These are phyloP conservation scores for Colletotrichum agaves DNA, from an alignment of 2,329 filamentous ascomycete genomes.

Conservation along the genomic window DNA sequence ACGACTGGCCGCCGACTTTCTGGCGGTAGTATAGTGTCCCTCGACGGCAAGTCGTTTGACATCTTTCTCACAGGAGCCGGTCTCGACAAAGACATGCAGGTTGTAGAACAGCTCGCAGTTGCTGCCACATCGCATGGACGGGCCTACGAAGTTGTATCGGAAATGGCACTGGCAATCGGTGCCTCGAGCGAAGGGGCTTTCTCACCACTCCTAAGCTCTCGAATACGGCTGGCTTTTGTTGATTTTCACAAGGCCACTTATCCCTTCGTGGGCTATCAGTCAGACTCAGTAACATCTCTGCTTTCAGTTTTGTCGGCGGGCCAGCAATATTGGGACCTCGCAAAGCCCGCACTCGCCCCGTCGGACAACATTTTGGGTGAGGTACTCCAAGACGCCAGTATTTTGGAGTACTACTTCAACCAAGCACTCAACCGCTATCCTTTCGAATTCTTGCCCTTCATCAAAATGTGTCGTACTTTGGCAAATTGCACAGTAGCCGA, in stretches of 20 bases:
- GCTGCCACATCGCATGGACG: slow-evolving; percentile 60
- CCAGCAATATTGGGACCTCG: slow-evolving; percentile 64
- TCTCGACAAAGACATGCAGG: slow-evolving; percentile 62
- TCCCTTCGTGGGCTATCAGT: slow-evolving; percentile 76
- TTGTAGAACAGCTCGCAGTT: slow-evolving; percentile 61
- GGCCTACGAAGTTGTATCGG: slow-evolving; percentile 64
- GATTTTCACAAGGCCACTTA: slow-evolving; percentile 77
- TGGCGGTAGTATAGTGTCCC: slow-evolving; percentile 70
- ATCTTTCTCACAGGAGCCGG: slow-evolving; percentile 63
- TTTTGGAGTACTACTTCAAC: slow-evolving; percentile 71
- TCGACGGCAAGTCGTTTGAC: slow-evolving; percentile 69
- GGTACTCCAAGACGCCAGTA: slow-evolving; percentile 38
- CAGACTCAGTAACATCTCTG: slow-evolving; percentile 74
- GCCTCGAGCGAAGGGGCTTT: slow-evolving; percentile 58
- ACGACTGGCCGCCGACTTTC: slow-evolving; percentile 64
- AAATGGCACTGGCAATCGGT: slow-evolving; percentile 61
- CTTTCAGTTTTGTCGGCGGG: slow-evolving; percentile 71
- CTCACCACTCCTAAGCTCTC: slow-evolving; percentile 67
- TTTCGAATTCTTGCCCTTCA: slow-evolving; percentile 83
- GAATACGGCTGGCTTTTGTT: slow-evolving; percentile 72
- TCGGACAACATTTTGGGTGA: slow-evolving; percentile 28
- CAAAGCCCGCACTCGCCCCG: slow-evolving; percentile 42
- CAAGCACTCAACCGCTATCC: slow-evolving; percentile 83
- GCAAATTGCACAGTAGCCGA: slow-evolving; percentile 50
- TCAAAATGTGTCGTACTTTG: slow-evolving; percentile 76